These are phyloP conservation scores for Dryas alaskensis DNA, from an alignment of 306 rosid species.

Conservation along the genomic window DNA sequence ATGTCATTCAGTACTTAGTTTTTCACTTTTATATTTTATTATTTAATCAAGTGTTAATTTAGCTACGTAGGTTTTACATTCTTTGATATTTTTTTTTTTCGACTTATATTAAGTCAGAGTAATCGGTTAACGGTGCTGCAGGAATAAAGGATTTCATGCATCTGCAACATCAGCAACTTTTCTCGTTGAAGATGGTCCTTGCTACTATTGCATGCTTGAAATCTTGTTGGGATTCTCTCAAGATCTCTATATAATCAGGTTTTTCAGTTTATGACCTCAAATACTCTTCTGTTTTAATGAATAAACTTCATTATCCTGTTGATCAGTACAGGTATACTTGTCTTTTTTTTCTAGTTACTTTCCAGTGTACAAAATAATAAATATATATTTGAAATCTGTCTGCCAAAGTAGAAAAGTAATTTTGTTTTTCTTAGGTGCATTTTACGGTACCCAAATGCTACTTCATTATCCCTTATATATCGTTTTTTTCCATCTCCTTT, in stretches of 20 bases:
- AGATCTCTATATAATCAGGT: slow-evolving; percentile 80
- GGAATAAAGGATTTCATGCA: slow-evolving; percentile 87
- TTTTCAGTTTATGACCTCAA: slow-evolving; percentile 27
- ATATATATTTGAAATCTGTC: not conserved
- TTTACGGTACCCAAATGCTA: slow-evolving; percentile 66
- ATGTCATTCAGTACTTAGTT: slow-evolving; percentile 19
- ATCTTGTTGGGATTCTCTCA: slow-evolving; percentile 90
- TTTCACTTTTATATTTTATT: slow-evolving; percentile 16
- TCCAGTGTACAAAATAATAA: no score
- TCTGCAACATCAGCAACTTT: slow-evolving; percentile 91
- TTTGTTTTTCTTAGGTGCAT: slow-evolving; percentile 57
- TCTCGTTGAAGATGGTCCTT: slow-evolving; percentile 96
- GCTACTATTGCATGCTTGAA: slow-evolving; percentile 92
- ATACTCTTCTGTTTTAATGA: slow-evolving; percentile 2
- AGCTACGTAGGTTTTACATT: slow-evolving; percentile 12
- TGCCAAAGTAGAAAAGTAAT: slow-evolving; percentile 4
- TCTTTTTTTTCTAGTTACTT: slow-evolving; percentile 5
- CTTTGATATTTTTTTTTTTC: not conserved
- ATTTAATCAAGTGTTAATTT: slow-evolving; percentile 7
- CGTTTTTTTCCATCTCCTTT: no score
- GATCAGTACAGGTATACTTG: slow-evolving; percentile 77
- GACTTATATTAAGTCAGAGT: slow-evolving; percentile 14
- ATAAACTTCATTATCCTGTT: slow-evolving; percentile 68
- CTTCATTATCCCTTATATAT: no score
- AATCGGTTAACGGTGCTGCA: slow-evolving; percentile 47